Base-by-base conservation (phyloP, 371 early-diverging fungal species). In the Chytridiales sp. region DNA sequence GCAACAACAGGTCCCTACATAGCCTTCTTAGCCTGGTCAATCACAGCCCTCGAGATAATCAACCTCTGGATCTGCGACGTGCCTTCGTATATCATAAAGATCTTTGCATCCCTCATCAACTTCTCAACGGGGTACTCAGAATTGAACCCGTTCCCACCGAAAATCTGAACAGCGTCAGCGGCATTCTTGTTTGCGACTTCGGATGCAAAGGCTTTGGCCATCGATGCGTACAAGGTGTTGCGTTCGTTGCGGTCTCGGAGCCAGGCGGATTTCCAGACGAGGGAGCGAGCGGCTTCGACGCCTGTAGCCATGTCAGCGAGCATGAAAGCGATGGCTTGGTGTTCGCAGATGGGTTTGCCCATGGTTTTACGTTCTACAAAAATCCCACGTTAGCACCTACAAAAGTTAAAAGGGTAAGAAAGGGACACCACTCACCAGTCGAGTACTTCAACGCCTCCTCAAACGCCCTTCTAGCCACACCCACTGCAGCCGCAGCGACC, bases 171-270 rank as follows among this genome's bases (percentile, higher is more conserved):
- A 2, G 96, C 95, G 68, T 95, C 95, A 8, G 90, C 84, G 6
- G 97, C 95, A 56, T 90, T 84, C 79, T 93, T 94, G 79, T 95
- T 95, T 39, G 97, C 97, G 0, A 93, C 91, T 66, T 97, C 97
- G 9, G 90, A 85, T 1, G 97, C 95, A 59, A 91, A 76, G 5
- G 88, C 92, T 75, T 97, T 97, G 71, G 96, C 97, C 73, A 94
- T 93, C 32, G 91, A 90, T 1, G 97, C 96, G 67, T 88, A 87
- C 82, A 91, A 92, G 19, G 95, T 95, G 84, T 97, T 97, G 63
- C 81, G 80, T 54, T 87, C 72, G 39, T 88, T 89, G 54, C 87
- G 80, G 70, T 97, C 97, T 38, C 88, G 83, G 76, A 92, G 78
- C 81, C 85, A 88, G n/a, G 88, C 88, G 9, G 94, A 69, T 49